phyloP scores from a whole-genome alignment of 2,329 filamentous ascomycete genomes.

The Daldinia sp. region DNA sequence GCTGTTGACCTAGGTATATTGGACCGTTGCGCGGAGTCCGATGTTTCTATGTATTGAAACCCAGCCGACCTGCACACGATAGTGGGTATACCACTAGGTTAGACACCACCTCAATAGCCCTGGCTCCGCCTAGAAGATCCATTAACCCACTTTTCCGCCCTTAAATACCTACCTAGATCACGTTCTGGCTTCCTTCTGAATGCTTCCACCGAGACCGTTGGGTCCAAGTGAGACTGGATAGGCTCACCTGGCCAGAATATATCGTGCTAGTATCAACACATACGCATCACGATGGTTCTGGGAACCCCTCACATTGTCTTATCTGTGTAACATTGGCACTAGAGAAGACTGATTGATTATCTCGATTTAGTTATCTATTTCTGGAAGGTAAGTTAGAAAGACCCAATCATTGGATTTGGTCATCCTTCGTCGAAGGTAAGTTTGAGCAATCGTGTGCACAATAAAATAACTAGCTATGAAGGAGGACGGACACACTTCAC shows the following conservation, averaged over 20 bases:
- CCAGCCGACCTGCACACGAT: not conserved
- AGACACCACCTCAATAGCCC: not conserved
- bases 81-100: not conserved
- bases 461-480: not conserved
- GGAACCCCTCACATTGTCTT: slow-evolving; percentile 1
- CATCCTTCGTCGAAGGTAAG: not conserved
- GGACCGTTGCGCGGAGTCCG: not conserved
- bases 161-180: not conserved
- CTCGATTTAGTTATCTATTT: not conserved
- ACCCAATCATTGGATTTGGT: not conserved
- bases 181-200: not conserved
- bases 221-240: not conserved
- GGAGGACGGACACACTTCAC: not conserved
- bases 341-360: not conserved
- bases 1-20: not conserved
- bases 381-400: not conserved
- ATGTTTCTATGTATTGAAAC: not conserved
- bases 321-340: not conserved
- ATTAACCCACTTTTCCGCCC: not conserved
- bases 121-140: not conserved
- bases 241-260: not conserved
- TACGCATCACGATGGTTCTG: not conserved
- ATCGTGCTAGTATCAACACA: not conserved
- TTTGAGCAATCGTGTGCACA: not conserved
- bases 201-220: not conserved